Conservation (phyloP, 1,139 yeast genomes). For the Suhomyces bokatorum region DNA sequence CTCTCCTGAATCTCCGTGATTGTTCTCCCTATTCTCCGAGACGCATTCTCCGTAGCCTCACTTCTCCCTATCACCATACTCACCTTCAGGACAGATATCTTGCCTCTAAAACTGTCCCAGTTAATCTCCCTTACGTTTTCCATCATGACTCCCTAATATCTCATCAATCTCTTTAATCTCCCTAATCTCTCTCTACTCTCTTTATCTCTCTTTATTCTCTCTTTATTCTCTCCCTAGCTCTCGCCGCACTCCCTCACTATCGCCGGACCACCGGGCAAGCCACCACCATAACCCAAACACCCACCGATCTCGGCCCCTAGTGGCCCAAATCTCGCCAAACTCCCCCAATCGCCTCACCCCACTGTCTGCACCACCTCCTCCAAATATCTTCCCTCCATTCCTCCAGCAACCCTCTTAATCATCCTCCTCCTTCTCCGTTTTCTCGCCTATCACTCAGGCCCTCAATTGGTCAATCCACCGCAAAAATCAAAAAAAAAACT, state of each 20-base stretch:
- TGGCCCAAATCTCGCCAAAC: neutral
- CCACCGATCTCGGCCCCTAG: neutral
- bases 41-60: too few species aligned
- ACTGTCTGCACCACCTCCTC: neutral
- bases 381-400: neutral
- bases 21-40: too few species aligned
- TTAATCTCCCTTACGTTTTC: too few species aligned
- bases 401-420: neutral
- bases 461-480: conserved; percentile 8
- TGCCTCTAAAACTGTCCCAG: too few species aligned
- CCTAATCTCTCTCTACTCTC: neutral
- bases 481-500: conserved; percentile 5
- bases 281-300: neutral
- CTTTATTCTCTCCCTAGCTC: neutral
- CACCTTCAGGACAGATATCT: too few species aligned
- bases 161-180: too few species aligned
- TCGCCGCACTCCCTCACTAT: neutral
- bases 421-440: neutral
- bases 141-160: too few species aligned
- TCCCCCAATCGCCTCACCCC: neutral
- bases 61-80: too few species aligned
- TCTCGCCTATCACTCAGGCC: neutral
- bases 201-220: neutral
- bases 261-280: neutral
- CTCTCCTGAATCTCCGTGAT: too few species aligned